These are phyloP conservation scores for Talaromyces funiculosus DNA, from an alignment of 2,329 filamentous ascomycete species.

Conservation along the genomic window DNA sequence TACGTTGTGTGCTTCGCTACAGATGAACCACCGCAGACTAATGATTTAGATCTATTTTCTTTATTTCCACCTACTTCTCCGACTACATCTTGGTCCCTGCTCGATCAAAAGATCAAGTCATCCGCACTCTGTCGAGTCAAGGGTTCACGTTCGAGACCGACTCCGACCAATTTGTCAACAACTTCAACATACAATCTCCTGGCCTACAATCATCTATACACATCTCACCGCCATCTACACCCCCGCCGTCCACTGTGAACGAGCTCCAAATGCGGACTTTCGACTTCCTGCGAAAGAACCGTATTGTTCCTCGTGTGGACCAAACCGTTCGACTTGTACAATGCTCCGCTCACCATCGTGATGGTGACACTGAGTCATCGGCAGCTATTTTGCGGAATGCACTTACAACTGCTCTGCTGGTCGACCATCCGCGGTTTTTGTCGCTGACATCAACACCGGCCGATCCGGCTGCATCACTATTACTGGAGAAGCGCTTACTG, in stretches of 20 bases:
- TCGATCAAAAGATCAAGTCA: constrained; percentile 67
- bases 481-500: constrained; percentile 48
- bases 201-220: constrained; percentile 25
- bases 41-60: constrained; percentile 70
- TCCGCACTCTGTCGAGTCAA: constrained; percentile 67
- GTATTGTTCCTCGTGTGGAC: constrained; percentile 68
- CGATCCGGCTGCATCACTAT: constrained; percentile 42
- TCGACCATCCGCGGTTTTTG: constrained; percentile 44
- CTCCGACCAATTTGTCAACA: constrained; percentile 61
- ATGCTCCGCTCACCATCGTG: constrained; percentile 62
- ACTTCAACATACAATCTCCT: constrained; percentile 42
- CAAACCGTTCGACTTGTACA: constrained; percentile 67
- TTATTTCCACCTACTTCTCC: constrained; percentile 96
- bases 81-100: constrained; percentile 91
- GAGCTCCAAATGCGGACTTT: constrained; percentile 84
- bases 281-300: constrained; percentile 68
- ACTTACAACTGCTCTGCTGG: constrained; percentile 32
- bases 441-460: constrained; percentile 43
- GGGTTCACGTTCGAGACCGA: constrained; percentile 77
- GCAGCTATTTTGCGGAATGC: constrained; percentile 36
- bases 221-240: constrained; percentile 54
- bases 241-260: constrained; percentile 68
- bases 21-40: no score
- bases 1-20: no score
- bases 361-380: constrained; percentile 29